Conservation (phyloP, 352 stramenopile species). For the Phytophthora podocarpi region DNA sequence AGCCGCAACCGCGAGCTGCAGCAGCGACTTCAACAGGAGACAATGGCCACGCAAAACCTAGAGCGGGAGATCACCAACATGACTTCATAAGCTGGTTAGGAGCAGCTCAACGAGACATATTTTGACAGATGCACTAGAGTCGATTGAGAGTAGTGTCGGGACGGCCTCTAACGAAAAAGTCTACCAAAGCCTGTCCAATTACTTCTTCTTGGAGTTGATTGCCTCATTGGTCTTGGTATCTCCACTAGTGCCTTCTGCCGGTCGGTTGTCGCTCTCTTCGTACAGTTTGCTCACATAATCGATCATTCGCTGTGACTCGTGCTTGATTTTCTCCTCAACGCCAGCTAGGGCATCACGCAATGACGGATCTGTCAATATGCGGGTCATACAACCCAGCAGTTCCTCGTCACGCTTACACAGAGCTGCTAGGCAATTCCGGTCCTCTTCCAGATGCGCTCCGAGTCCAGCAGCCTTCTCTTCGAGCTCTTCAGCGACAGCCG, state of each 20-base stretch:
- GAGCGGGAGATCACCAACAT: constrained; percentile 79
- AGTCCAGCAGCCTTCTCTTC: constrained; percentile 44
- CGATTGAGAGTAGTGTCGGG: constrained; percentile 3
- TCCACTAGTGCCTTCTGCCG: neutral
- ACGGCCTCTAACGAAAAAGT: neutral
- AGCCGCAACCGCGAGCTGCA: constrained; percentile 79
- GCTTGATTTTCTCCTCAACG: constrained; percentile 49
- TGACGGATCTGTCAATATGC: constrained; percentile 31
- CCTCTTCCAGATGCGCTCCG: constrained; percentile 54
- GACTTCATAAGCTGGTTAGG: constrained; percentile 42
- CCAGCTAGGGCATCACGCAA: constrained; percentile 19
- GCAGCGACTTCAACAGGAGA: constrained; percentile 74
- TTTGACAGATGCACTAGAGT: constrained; percentile 17
- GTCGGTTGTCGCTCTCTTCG: constrained; percentile 13
- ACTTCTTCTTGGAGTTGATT: constrained; percentile 32
- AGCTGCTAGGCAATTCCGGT: constrained; percentile 49
- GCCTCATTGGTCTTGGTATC: constrained; percentile 14
- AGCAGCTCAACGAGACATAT: no score
- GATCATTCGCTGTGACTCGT: constrained; percentile 64
- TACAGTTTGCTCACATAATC: constrained; percentile 72
- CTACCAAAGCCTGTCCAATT: neutral
- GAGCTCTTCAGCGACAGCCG: constrained; percentile 56
- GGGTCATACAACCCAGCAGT: constrained; percentile 40
- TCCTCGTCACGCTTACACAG: constrained; percentile 59
- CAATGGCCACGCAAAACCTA: constrained; percentile 66